phyloP scores from a whole-genome alignment of 495 filamentous ascomycete genomes.

The Podospora conica region DNA sequence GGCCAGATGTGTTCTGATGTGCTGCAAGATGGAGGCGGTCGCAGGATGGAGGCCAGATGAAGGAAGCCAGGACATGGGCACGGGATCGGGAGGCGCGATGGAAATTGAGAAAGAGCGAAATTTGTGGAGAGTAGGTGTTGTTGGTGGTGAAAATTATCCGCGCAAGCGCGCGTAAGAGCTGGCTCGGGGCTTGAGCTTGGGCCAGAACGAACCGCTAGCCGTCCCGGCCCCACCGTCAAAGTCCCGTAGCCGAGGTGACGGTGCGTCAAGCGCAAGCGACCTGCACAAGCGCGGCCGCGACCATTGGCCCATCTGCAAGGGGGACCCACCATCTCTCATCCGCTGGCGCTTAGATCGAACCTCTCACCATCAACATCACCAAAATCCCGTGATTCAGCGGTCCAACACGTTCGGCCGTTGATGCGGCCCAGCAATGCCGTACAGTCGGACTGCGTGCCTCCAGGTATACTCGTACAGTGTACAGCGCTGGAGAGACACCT shows the following conservation, averaged over 20 bases:
- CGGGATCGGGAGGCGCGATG: background rate
- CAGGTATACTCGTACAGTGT: background rate
- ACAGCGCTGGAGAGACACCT: background rate
- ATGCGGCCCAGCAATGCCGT: background rate
- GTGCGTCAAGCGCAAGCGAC: slow-evolving; percentile 6
- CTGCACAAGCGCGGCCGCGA: background rate
- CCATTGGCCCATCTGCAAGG: slow-evolving; percentile 4
- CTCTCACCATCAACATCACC: background rate
- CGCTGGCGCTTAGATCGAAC: background rate
- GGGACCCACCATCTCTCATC: background rate
- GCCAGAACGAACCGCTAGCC: background rate
- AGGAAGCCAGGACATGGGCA: slow-evolving; percentile 2
- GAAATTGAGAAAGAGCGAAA: background rate
- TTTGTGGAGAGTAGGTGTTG: background rate
- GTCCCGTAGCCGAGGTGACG: background rate
- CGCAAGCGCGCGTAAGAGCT: slow-evolving; percentile 4
- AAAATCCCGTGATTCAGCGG: background rate
- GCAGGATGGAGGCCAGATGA: background rate
- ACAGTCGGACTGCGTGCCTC: background rate
- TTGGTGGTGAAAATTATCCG: background rate
- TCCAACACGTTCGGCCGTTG: background rate
- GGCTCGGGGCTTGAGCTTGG: background rate
- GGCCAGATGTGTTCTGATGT: background rate
- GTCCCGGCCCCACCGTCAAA: background rate
- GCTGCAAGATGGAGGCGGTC: background rate